Conservation (phyloP, 2,329 filamentous ascomycete genomes). For the Akanthomyces lecanii region DNA sequence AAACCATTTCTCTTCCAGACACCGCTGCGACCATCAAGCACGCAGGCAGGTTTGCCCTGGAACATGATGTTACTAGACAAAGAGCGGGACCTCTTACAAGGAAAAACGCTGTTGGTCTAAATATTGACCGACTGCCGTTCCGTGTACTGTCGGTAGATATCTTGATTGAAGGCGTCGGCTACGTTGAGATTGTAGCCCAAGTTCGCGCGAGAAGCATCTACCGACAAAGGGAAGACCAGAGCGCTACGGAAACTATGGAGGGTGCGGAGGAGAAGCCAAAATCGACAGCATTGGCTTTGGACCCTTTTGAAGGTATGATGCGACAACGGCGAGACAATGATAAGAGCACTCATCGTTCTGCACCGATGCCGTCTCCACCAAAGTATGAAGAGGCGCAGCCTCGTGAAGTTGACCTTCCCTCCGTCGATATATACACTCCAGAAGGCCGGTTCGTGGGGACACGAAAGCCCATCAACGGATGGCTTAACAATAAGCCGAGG, state of each 20-base stretch:
- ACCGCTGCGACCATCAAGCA: constrained; percentile 55
- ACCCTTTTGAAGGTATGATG: constrained; percentile 27
- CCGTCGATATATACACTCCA: constrained; percentile 78
- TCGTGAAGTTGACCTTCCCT: constrained; percentile 16
- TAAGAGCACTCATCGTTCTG: neutral
- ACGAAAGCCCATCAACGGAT: constrained; percentile 67
- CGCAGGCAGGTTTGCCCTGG: constrained; percentile 71
- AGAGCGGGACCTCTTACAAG: constrained; percentile 70
- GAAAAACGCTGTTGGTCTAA: constrained; percentile 57
- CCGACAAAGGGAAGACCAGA: constrained; percentile 19
- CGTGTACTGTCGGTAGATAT: constrained; percentile 77
- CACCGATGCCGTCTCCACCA: neutral
- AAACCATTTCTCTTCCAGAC: constrained; percentile 59
- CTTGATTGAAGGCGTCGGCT: constrained; percentile 86
- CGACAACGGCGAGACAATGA: constrained; percentile 24
- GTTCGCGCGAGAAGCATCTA: constrained; percentile 58
- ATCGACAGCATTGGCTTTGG: constrained; percentile 2
- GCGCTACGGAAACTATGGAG: neutral
- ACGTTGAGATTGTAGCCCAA: constrained; percentile 85
- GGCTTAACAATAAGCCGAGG: constrained; percentile 56
- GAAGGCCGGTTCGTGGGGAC: constrained; percentile 73
- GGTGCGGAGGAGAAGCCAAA: constrained; percentile 16
- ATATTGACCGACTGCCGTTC: constrained; percentile 70
- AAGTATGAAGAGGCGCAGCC: constrained; percentile 17
- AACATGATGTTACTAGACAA: constrained; percentile 77